These are phyloP conservation scores for Paraconiothyrium brasiliense DNA, from an alignment of 2,329 filamentous ascomycete genomes.

Conservation along the genomic window DNA sequence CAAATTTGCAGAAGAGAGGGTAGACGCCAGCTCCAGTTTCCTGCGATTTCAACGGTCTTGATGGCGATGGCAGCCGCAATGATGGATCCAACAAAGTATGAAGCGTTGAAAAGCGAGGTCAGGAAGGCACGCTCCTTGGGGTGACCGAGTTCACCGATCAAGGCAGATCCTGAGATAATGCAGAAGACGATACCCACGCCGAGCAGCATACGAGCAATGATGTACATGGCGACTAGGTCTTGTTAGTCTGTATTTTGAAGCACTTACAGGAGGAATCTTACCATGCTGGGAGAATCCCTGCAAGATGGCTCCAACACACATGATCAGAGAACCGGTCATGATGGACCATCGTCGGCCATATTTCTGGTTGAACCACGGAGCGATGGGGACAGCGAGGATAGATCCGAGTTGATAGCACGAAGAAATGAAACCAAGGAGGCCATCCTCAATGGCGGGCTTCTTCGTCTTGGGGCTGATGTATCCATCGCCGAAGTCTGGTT, in stretches of 20 bases:
- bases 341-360: constrained; percentile 66
- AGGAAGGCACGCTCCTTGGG: constrained; percentile 69
- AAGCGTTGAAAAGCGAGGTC: constrained; percentile 69
- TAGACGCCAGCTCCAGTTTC: constrained; percentile 60
- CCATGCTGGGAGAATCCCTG: constrained; percentile 59
- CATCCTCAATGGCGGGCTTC: constrained; percentile 34
- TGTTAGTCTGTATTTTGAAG: constrained; percentile 9
- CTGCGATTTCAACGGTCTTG: constrained; percentile 55
- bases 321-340: constrained; percentile 66
- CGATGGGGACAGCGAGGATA: constrained; percentile 44
- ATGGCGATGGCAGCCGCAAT: constrained; percentile 60
- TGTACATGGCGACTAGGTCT: constrained; percentile 63
- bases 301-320: constrained; percentile 67
- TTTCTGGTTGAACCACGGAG: constrained; percentile 42
- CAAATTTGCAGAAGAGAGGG: constrained; percentile 61
- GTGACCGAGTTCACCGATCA: constrained; percentile 69
- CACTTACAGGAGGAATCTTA: constrained; percentile 18
- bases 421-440: constrained; percentile 46
- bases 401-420: constrained; percentile 49
- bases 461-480: constrained; percentile 28
- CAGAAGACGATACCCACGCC: constrained; percentile 69
- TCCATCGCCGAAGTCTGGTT: constrained; percentile 42
- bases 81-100: constrained; percentile 65
- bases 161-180: constrained; percentile 66
- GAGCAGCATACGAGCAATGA: constrained; percentile 67